Evolutionary conservation across 2,329 filamentous ascomycete genomes (phyloP), one percentile per base, ranked within the genome.

Genomic region (Cordyceps militaris): DNA sequence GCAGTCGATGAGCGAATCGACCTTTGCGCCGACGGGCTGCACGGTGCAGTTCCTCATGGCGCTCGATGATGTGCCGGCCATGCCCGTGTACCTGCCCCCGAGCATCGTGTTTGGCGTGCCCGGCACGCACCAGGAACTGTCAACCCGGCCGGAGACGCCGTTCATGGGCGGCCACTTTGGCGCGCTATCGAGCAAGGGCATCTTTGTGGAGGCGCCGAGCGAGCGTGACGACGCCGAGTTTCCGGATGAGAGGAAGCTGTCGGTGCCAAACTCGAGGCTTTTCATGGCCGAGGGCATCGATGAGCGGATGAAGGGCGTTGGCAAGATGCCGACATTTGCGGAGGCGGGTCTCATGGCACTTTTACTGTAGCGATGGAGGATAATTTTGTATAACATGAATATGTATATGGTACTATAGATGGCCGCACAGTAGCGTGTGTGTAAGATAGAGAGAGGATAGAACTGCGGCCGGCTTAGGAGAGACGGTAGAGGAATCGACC

Each of bases 21-120:
- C 82, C 46, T 78, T 89, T 57, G 82, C 84, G 6, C 77, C 78
- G 26, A 78, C 83, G 5, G 87, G 85, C 8, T 84, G 87, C 14
- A 79, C 72, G 49, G 79, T 93, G 21, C 82, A 87, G 65, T 90
- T 89, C 66, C 84, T 87, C 63, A 75, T 82, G 34, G 71, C 75
- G 2, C 63, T 68, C 8, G 66, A 65, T 24, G 63, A 65, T 0
- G 58, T 65, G 1, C 55, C 55, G 2, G 57, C 71, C 66, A 48
- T 62, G 65, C 59, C 61, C 21, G 49, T 59, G 2, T 58, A 57
- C 3, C 26, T 59, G 7, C 40, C 58, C 1, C 61, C 62, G 0
- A 65, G 64, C 1, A 48, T 71, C 10, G 64, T 69, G 2, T 74
- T 74, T 55, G 71, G 73, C 46, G 67, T 71, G 11, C 64, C 70